Evolutionary conservation across 768 basidiomycete genomes (phyloP).

Genomic region (Boletus pseudo-olivaceus): DNA sequence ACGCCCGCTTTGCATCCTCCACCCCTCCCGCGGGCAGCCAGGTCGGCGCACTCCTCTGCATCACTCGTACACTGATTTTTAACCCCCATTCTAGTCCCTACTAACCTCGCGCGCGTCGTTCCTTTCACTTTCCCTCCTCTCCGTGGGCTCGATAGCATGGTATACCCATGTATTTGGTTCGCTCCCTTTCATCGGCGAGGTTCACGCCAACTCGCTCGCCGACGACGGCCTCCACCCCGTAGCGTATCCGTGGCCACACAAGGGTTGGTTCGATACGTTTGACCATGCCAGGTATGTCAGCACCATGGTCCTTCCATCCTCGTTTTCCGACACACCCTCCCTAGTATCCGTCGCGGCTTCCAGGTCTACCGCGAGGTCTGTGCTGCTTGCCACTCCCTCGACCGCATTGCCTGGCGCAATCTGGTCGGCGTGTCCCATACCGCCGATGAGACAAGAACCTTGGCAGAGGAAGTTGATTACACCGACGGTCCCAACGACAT

Average conservation of each 20-base stretch:
- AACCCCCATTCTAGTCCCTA: conserved; percentile 44
- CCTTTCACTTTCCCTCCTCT: conserved; percentile 68
- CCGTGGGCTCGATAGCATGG: conserved; percentile 91
- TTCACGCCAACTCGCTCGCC: conserved; percentile 85
- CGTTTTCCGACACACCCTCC: conserved; percentile 7
- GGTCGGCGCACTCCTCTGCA: conserved; percentile 42
- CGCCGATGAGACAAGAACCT: conserved; percentile 78
- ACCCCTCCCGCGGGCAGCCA: conserved; percentile 55
- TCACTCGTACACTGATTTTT: neutral
- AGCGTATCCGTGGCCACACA: conserved; percentile 87
- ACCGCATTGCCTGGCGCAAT: conserved; percentile 99
- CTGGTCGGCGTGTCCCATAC: conserved; percentile 97
- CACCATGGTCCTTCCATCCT: conserved; percentile 8
- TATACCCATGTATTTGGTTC: conserved; percentile 93
- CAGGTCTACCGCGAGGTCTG: conserved; percentile 99
- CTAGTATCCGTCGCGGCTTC: conserved; percentile 91
- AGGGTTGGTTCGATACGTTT: conserved; percentile 83
- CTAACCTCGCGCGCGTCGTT: conserved; percentile 70
- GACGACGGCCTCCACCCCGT: conserved; percentile 94
- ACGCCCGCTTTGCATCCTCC: conserved; percentile 74
- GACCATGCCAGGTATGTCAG: conserved; percentile 88
- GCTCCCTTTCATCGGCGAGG: conserved; percentile 87
- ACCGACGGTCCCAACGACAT: conserved; percentile 90
- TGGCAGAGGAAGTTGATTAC: conserved; percentile 98
- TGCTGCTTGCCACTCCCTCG: conserved; percentile 97